Evolutionary conservation across 495 filamentous ascomycete species (phyloP).

Genomic region (Chaetomium cochliodes): DNA sequence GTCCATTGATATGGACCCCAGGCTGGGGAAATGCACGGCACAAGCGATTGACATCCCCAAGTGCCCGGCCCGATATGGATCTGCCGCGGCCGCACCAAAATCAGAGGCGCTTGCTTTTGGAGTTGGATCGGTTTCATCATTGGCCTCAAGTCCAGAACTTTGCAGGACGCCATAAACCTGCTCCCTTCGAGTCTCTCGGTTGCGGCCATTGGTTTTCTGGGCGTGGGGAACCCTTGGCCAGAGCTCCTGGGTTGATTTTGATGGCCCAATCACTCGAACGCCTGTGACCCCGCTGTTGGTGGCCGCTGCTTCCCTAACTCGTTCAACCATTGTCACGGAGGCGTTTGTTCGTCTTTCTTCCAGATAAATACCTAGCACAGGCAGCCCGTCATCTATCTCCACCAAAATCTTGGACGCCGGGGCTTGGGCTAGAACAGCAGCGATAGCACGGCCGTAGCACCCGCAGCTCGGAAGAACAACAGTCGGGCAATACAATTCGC

Average conservation of each 20-base stretch:
- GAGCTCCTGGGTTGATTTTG: conserved; percentile 22
- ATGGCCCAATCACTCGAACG: conserved; percentile 32
- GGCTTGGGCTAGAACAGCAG: conserved; percentile 12
- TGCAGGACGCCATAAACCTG: conserved; percentile 10
- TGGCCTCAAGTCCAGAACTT: neutral
- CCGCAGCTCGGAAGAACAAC: neutral
- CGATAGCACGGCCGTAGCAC: neutral
- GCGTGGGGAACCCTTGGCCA: conserved; percentile 35
- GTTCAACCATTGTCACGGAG: conserved; percentile 3
- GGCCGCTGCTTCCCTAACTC: conserved; percentile 27
- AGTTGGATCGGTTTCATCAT: conserved; percentile 20
- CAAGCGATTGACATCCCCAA: neutral
- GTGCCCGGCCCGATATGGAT: conserved; percentile 10
- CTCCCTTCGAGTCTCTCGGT: conserved; percentile 4
- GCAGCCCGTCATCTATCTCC: conserved; percentile 6
- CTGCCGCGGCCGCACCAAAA: neutral
- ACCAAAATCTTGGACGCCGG: neutral
- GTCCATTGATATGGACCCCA: neutral
- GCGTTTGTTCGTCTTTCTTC: conserved; percentile 15
- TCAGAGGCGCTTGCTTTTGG: neutral
- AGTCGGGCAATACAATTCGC: neutral
- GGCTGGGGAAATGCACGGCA: neutral
- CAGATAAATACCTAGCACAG: conserved; percentile 28
- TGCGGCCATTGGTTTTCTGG: conserved; percentile 32
- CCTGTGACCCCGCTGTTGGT: conserved; percentile 36